Evolutionary conservation across 768 basidiomycete species (phyloP).

Genomic region (Holtermanniella nyarrowii): DNA sequence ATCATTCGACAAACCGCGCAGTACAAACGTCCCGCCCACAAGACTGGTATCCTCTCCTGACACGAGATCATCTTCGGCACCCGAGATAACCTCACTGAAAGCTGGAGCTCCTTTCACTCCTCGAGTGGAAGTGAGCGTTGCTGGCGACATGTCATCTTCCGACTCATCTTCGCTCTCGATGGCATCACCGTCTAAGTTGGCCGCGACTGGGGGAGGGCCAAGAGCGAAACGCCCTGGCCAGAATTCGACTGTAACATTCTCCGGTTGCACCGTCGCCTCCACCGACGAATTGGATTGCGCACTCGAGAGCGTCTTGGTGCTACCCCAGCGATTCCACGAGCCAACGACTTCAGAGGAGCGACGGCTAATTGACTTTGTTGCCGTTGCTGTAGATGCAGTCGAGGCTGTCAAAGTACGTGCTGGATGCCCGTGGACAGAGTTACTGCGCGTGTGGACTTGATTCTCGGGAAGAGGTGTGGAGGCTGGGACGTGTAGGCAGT

Average conservation of each 20-base stretch:
- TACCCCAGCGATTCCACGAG: background rate
- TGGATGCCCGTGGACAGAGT: background rate
- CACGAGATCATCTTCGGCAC: background rate
- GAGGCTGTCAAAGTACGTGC: background rate
- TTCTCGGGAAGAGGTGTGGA: background rate
- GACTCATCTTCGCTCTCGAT: too few relatives aligned
- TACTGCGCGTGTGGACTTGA: background rate
- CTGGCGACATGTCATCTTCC: constrained; percentile 15
- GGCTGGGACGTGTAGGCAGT: background rate
- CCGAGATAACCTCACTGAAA: background rate
- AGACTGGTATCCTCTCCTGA: constrained; percentile 7
- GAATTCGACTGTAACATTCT: background rate
- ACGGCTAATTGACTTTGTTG: too few relatives aligned
- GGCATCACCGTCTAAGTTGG: too few relatives aligned
- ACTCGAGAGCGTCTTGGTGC: background rate
- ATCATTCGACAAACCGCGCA: constrained; percentile 11
- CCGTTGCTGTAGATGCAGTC: background rate
- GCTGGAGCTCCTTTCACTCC: too few relatives aligned
- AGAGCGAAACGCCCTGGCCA: background rate
- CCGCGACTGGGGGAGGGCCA: too few relatives aligned
- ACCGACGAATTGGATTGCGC: background rate
- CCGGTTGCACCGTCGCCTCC: background rate
- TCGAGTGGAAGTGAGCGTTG: too few relatives aligned
- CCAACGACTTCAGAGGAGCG: background rate
- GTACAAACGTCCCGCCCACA: constrained; percentile 27